phyloP scores from a whole-genome alignment of 352 stramenopile species.

The Phytophthora capsici region DNA sequence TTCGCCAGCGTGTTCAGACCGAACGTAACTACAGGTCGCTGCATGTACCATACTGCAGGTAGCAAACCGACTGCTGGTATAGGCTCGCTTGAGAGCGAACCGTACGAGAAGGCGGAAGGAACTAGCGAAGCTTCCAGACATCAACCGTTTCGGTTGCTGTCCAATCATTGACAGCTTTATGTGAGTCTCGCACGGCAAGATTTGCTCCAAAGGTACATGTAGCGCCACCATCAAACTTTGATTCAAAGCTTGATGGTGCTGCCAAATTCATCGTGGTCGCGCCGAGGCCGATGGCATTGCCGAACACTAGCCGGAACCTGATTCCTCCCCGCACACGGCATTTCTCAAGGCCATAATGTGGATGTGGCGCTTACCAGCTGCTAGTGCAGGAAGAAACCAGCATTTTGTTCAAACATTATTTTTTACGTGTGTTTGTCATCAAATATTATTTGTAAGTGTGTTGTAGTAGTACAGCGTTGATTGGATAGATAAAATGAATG shows the following conservation, averaged over 20 bases:
- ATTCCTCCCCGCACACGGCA: background rate
- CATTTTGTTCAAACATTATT: background rate
- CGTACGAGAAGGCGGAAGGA: conserved; percentile 15
- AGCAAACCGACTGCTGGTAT: background rate
- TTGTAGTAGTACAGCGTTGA: background rate
- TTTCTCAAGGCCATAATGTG: conserved; percentile 23
- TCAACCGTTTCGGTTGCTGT: conserved; percentile 13
- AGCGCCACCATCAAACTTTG: background rate
- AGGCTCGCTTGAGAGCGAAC: conserved; percentile 5
- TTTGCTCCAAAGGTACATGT: background rate
- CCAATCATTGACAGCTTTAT: background rate
- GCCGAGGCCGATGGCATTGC: background rate
- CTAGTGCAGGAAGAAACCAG: conserved; percentile 2
- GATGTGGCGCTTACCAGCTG: conserved; percentile 17
- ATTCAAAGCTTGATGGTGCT: background rate
- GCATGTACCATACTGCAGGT: background rate
- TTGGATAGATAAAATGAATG: background rate
- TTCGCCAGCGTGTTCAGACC: conserved; percentile 12
- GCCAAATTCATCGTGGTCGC: background rate
- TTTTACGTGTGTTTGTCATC: too few species aligned
- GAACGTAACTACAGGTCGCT: background rate
- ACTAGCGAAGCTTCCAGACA: conserved; percentile 13
- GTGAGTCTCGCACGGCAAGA: background rate
- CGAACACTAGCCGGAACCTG: conserved; percentile 7
- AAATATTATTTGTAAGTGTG: background rate